Evolutionary conservation across 192 early-diverging fungal species (phyloP).

Genomic region (Entophlyctis luteolus): DNA sequence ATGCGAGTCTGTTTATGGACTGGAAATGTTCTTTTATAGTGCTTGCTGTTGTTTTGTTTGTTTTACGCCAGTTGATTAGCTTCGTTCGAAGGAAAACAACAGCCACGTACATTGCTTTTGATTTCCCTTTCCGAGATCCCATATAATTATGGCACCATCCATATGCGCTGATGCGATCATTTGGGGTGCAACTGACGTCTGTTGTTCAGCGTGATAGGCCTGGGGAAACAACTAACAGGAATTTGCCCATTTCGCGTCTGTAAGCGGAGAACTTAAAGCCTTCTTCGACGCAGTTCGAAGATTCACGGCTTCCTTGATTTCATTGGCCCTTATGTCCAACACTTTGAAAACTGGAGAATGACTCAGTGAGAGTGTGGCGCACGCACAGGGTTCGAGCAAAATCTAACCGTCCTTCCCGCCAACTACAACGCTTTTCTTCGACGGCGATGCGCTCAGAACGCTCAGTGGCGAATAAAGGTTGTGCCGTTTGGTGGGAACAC

Average conservation of each 20-base stretch:
- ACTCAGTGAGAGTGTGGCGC: neutral
- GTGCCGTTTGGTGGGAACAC: slow-evolving; percentile 12
- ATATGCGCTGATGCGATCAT: slow-evolving; percentile 69
- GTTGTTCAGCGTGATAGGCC: neutral
- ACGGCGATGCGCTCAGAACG: slow-evolving; percentile 62
- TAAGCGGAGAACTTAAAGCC: slow-evolving; percentile 45
- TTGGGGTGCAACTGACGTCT: slow-evolving; percentile 39
- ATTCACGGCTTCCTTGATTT: slow-evolving; percentile 61
- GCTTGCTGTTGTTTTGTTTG: slow-evolving; percentile 39
- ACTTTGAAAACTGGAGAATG: slow-evolving; percentile 63
- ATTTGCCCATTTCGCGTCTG: slow-evolving; percentile 80
- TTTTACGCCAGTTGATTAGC: neutral
- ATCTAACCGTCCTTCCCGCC: slow-evolving; percentile 67
- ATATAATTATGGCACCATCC: slow-evolving; percentile 70
- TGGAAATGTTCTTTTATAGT: slow-evolving; percentile 67
- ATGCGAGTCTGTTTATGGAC: slow-evolving; percentile 73
- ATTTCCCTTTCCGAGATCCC: slow-evolving; percentile 57
- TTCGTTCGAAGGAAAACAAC: neutral
- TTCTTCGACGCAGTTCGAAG: slow-evolving; percentile 56
- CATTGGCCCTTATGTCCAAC: slow-evolving; percentile 48
- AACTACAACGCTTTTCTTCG: slow-evolving; percentile 56
- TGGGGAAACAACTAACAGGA: slow-evolving; percentile 28
- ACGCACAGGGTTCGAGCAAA: neutral
- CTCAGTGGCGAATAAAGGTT: slow-evolving; percentile 8
- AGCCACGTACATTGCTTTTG: slow-evolving; percentile 43